Percentiles rank a stretch among this genome's conserved stretches.
Evolutionary conservation across 495 filamentous ascomycete species (phyloP).

Genomic region (Trichodelitschia bisporula): DNA sequence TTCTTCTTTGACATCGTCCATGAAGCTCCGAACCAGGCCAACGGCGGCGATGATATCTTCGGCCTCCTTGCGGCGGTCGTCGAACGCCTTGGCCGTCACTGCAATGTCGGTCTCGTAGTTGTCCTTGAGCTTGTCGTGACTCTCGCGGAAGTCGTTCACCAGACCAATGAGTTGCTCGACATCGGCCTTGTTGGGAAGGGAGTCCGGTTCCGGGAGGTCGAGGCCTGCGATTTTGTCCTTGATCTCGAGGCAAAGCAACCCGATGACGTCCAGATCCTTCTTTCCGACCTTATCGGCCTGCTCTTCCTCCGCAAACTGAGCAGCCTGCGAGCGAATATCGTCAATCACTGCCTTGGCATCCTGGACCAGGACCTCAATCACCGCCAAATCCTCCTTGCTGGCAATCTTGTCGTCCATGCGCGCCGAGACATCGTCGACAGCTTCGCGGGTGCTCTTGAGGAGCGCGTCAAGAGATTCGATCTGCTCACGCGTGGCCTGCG

Average conservation of each 20-base stretch:
- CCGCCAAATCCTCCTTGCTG: constrained; percentile 37
- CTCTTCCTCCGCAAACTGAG: constrained; percentile 33
- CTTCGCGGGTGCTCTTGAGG: constrained; percentile 45
- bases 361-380: constrained; percentile 50
- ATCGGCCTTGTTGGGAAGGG: constrained; percentile 33
- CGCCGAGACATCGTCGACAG: constrained; percentile 29
- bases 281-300: constrained; percentile 48
- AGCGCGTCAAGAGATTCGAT: constrained; percentile 46
- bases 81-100: constrained; percentile 50
- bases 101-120: constrained; percentile 43
- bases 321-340: constrained; percentile 37
- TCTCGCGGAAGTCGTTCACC: constrained; percentile 35
- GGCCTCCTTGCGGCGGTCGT: constrained; percentile 46
- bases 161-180: constrained; percentile 39
- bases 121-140: constrained; percentile 24
- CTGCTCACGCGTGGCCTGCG: constrained; percentile 47
- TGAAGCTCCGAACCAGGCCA: constrained; percentile 27
- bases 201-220: constrained; percentile 37
- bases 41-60: constrained; percentile 32
- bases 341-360: constrained; percentile 50
- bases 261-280: constrained; percentile 52
- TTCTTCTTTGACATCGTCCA: constrained; percentile 39
- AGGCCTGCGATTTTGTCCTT: constrained; percentile 52
- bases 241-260: constrained; percentile 53
- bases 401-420: constrained; percentile 16